These are phyloP conservation scores for Saccharum spontaneum DNA, from an alignment of 176 grass and related monocot genomes.

Conservation along the genomic window DNA sequence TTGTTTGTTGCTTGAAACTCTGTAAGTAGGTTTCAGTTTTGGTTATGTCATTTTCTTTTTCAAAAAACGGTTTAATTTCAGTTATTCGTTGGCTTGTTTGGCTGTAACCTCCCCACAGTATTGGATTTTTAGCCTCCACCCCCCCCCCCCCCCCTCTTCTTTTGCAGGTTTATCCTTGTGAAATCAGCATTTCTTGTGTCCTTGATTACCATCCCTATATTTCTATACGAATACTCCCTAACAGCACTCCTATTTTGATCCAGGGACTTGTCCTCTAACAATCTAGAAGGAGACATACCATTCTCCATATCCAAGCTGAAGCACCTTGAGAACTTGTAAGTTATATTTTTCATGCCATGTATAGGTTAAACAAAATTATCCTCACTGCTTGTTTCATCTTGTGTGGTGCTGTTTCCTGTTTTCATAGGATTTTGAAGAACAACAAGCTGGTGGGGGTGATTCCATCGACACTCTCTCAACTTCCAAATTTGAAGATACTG, in stretches of 20 bases:
- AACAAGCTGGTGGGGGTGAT: slow-evolving; percentile 78
- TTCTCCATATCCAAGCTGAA: slow-evolving; percentile 97
- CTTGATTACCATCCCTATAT: not conserved
- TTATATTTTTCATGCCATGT: not conserved
- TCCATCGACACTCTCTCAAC: slow-evolving; percentile 85
- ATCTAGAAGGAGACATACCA: slow-evolving; percentile 83
- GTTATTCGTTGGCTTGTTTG: not conserved
- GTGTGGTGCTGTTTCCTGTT: not conserved
- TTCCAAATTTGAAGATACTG: slow-evolving; percentile 95
- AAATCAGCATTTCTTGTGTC: not conserved
- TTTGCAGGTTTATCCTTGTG: not conserved
- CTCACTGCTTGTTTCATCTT: not conserved
- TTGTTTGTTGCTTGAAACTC: slow-evolving; percentile 54
- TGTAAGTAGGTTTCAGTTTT: slow-evolving; percentile 58
- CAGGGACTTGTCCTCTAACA: slow-evolving; percentile 93
- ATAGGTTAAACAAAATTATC: not conserved
- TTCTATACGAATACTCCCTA: not conserved
- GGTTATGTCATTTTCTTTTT: not conserved
- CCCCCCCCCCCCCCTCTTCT: too few species aligned
- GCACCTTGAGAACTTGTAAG: slow-evolving; percentile 83
- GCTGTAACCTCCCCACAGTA: not conserved
- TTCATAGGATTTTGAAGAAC: slow-evolving; percentile 83
- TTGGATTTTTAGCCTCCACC: not conserved
- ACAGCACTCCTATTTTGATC: not conserved
- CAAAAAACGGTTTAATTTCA: not conserved